phyloP scores from a whole-genome alignment of 495 filamentous ascomycete species.

The Xylaria longipes region DNA sequence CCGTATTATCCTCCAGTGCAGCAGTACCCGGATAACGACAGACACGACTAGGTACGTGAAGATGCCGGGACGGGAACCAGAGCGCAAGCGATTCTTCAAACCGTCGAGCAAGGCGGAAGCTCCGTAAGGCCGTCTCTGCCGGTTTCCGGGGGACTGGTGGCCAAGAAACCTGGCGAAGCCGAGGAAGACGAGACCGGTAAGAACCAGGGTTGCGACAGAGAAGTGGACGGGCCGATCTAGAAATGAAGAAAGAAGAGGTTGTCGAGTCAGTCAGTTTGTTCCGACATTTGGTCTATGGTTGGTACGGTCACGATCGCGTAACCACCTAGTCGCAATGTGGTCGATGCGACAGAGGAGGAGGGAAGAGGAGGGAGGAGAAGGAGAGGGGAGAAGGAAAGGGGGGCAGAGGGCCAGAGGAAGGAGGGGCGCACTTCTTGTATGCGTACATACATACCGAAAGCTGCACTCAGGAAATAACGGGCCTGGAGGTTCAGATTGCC shows the following conservation, averaged over 20 bases:
- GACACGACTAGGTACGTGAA: constrained; percentile 33
- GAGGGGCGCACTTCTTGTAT: too few species aligned
- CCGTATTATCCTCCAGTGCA: constrained; percentile 37
- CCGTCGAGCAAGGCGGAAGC: constrained; percentile 18
- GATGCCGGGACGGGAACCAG: constrained; percentile 23
- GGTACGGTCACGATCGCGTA: neutral
- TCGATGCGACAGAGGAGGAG: neutral
- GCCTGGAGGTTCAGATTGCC: constrained; percentile 8
- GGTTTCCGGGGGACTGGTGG: neutral
- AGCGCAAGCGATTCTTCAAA: constrained; percentile 27
- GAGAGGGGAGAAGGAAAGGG: neutral
- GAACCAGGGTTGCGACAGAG: constrained; percentile 32
- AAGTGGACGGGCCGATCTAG: constrained; percentile 39
- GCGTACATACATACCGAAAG: constrained; percentile 12
- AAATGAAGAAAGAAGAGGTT: neutral
- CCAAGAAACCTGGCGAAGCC: constrained; percentile 29
- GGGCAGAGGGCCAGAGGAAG: neutral
- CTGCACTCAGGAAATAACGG: constrained; percentile 4
- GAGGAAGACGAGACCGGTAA: constrained; percentile 31
- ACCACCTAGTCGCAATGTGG: neutral
- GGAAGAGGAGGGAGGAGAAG: neutral
- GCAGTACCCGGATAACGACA: constrained; percentile 30
- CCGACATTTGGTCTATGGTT: neutral
- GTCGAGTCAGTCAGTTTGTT: neutral
- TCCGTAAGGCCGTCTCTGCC: constrained; percentile 6